A percentile compares a stretch with the other conserved stretches of the same genome.
Conservation (phyloP, 1,284 basidiomycete genomes). For the Leccinum fallax region DNA sequence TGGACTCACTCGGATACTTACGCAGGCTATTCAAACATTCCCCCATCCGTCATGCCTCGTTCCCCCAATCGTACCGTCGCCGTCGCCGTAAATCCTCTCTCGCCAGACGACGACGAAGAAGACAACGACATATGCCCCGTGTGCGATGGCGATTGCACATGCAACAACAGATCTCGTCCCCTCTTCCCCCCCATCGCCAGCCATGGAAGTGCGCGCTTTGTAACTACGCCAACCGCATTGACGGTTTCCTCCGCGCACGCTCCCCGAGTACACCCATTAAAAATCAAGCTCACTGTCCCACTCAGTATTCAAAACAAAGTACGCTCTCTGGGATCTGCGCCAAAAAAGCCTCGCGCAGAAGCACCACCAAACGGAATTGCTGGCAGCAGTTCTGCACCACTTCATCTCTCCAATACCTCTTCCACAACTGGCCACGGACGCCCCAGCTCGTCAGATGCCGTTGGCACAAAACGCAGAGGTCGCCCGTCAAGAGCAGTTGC, state of each 20-base stretch:
- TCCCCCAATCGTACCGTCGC: conserved; percentile 67
- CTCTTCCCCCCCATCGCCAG: conserved; percentile 30
- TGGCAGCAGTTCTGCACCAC: conserved; percentile 18
- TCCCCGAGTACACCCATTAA: conserved; percentile 49
- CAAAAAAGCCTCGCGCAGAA: conserved; percentile 26
- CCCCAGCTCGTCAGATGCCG: conserved; percentile 31
- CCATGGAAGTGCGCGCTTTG: conserved; percentile 32
- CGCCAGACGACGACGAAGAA: conserved; percentile 61
- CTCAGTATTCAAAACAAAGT: conserved; percentile 49
- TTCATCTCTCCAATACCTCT: conserved; percentile 17
- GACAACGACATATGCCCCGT: conserved; percentile 84
- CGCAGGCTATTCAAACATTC: conserved; percentile 58
- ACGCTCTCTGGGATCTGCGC: conserved; percentile 29
- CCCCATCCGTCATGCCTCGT: conserved; percentile 64
- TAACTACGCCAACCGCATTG: conserved; percentile 32
- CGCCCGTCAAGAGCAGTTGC: conserved; percentile 53
- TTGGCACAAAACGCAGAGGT: conserved; percentile 51
- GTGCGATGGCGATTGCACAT: conserved; percentile 84
- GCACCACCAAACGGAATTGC: conserved; percentile 19
- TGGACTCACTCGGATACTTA: conserved; percentile 21
- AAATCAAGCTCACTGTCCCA: conserved; percentile 76
- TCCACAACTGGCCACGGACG: conserved; percentile 34
- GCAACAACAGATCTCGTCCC: conserved; percentile 48
- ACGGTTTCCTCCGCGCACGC: conserved; percentile 24
- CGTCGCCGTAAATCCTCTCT: conserved; percentile 40